These are phyloP conservation scores for Solanum rostratum DNA, from an alignment of 257 asterid species.

Conservation along the genomic window DNA sequence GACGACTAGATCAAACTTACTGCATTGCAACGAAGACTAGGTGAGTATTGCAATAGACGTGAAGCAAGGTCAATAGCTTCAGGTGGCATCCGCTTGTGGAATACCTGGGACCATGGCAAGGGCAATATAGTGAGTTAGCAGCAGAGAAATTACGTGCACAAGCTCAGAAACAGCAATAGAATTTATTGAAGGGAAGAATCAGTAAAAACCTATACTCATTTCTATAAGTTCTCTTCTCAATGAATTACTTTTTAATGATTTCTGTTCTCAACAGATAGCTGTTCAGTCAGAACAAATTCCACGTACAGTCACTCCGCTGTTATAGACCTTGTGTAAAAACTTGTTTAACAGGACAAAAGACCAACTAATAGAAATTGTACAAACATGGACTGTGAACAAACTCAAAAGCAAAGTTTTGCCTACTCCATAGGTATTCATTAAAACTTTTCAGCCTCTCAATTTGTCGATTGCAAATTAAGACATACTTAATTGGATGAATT, in stretches of 20 bases:
- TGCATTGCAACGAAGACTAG: conserved; percentile 93
- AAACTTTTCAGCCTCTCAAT: not conserved
- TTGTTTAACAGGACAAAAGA: not conserved
- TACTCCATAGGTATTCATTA: not conserved
- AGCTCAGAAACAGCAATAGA: not conserved
- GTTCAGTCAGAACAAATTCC: not conserved
- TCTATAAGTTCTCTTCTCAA: not conserved
- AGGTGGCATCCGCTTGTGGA: conserved; percentile 91
- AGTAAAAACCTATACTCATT: not conserved
- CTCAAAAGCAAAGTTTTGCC: not conserved
- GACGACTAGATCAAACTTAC: conserved; percentile 33
- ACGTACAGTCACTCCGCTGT: not conserved
- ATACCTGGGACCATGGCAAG: conserved; percentile 37
- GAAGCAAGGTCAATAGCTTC: conserved; percentile 96
- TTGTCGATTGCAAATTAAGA: not conserved
- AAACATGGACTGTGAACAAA: not conserved
- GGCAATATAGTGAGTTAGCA: not conserved
- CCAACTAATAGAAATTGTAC: not conserved
- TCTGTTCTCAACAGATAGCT: not conserved
- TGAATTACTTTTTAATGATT: not conserved
- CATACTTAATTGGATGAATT: not conserved
- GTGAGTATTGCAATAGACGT: conserved; percentile 87
- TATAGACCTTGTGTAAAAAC: not conserved
- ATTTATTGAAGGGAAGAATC: not conserved
- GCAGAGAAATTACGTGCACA: not conserved